A percentile compares a stretch with the other conserved stretches of the same genome.
Evolutionary conservation across 2,329 filamentous ascomycete species (phyloP).

Genomic region (Xylariaceae sp.): DNA sequence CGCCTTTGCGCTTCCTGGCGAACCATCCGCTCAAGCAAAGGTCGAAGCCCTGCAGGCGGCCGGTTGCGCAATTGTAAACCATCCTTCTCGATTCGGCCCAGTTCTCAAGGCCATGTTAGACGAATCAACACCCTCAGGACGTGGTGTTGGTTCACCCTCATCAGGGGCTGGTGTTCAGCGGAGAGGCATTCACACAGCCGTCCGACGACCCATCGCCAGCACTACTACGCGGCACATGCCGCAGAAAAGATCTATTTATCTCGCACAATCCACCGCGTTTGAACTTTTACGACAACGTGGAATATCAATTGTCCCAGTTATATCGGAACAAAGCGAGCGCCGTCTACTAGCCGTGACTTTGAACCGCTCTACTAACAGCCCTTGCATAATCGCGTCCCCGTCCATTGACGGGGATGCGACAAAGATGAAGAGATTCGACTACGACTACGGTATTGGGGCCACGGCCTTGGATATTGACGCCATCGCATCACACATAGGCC

Average conservation of each 20-base stretch:
- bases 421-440: constrained; percentile 62
- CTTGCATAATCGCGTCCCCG: constrained; percentile 68
- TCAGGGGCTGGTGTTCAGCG: constrained; percentile 46
- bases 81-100: constrained; percentile 76
- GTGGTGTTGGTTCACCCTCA: constrained; percentile 14
- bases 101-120: constrained; percentile 68
- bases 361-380: constrained; percentile 65
- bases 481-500: constrained; percentile 57
- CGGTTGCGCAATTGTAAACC: constrained; percentile 73
- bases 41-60: constrained; percentile 68
- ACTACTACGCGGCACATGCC: neutral
- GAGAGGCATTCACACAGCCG: constrained; percentile 58
- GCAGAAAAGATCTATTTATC: constrained; percentile 59
- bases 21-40: constrained; percentile 69
- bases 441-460: constrained; percentile 56
- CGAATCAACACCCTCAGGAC: constrained; percentile 32
- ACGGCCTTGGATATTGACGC: constrained; percentile 47
- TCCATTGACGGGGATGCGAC: constrained; percentile 50
- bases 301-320: constrained; percentile 48
- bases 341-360: constrained; percentile 67
- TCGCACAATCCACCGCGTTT: constrained; percentile 59
- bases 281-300: constrained; percentile 60
- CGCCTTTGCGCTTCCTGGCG: constrained; percentile 71
- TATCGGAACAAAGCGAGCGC: constrained; percentile 40
- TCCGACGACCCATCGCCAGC: constrained; percentile 34